Evolutionary conservation across 768 basidiomycete species (phyloP).

Genomic region (Phallus indusiatus): DNA sequence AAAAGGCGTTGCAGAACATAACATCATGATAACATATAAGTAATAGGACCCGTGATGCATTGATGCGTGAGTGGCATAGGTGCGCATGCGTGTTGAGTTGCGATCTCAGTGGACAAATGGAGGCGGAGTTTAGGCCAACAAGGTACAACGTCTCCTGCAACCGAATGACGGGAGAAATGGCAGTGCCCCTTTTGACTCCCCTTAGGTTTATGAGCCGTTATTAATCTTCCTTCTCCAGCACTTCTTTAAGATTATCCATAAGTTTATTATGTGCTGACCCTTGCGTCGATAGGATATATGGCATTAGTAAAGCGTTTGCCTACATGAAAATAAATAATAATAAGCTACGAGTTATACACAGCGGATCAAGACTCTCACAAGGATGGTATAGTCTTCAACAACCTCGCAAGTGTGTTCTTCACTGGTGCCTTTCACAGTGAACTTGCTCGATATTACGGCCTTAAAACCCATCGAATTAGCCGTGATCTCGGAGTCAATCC

Average conservation of each 20-base stretch:
- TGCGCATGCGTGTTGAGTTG: too few species aligned
- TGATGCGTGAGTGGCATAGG: too few species aligned
- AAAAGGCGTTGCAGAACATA: too few species aligned
- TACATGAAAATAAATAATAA: neutral
- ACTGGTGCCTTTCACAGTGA: neutral
- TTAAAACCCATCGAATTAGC: neutral
- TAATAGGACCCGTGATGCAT: too few species aligned
- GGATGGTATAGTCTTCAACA: neutral
- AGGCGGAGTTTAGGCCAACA: too few species aligned
- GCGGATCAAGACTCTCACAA: neutral
- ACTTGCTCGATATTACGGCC: neutral
- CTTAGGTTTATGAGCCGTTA: neutral
- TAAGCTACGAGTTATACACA: neutral
- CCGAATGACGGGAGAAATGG: too few species aligned
- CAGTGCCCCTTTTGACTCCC: neutral
- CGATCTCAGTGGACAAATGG: too few species aligned
- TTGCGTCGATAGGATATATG: neutral
- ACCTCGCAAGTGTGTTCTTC: neutral
- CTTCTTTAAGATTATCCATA: neutral
- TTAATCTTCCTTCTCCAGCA: neutral
- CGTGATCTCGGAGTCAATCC: neutral
- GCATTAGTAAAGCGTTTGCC: neutral
- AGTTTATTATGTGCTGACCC: neutral
- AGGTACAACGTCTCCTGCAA: too few species aligned
- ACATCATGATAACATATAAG: too few species aligned